Evolutionary conservation across 495 filamentous ascomycete species (phyloP).

Genomic region (Halenospora varia): DNA sequence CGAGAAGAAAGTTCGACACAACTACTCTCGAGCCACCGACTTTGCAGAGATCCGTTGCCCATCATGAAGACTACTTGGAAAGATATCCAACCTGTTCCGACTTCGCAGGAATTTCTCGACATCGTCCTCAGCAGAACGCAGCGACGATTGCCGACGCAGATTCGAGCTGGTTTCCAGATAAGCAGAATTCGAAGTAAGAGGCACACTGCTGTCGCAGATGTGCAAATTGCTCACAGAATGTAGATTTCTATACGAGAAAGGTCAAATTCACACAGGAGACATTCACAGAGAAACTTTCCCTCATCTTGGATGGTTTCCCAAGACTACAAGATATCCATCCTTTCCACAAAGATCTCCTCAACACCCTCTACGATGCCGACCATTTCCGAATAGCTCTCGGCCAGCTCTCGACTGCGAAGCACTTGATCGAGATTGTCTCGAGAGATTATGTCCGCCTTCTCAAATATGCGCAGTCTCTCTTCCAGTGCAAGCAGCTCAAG

Average conservation of each 20-base stretch:
- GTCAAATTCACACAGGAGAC: constrained; percentile 99
- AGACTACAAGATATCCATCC: constrained; percentile 94
- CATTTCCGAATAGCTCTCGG: constrained; percentile 97
- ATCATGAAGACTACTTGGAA: constrained; percentile 51
- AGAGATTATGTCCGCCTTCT: constrained; percentile 91
- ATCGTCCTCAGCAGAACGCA: constrained; percentile 95
- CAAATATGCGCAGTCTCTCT: constrained; percentile 94
- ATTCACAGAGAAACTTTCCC: constrained; percentile 86
- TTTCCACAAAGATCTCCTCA: constrained; percentile 70
- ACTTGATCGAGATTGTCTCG: constrained; percentile 91
- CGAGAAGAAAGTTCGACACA: not conserved
- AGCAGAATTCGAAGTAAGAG: constrained; percentile 77
- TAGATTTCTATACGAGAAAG: constrained; percentile 93
- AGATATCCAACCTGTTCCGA: constrained; percentile 84
- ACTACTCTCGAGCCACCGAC: not conserved
- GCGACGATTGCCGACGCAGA: constrained; percentile 91
- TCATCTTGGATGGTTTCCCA: constrained; percentile 90
- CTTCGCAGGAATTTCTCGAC: constrained; percentile 91
- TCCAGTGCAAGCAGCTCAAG: constrained; percentile 94
- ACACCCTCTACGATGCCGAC: constrained; percentile 85
- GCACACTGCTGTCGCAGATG: constrained; percentile 15
- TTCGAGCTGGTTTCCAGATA: constrained; percentile 94
- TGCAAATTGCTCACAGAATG: constrained; percentile 15
- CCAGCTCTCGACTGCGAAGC: constrained; percentile 92
- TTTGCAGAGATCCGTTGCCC: constrained; percentile 7